Conservation (phyloP, 2,329 filamentous ascomycete species). For the Xylariomycetidae sp. region DNA sequence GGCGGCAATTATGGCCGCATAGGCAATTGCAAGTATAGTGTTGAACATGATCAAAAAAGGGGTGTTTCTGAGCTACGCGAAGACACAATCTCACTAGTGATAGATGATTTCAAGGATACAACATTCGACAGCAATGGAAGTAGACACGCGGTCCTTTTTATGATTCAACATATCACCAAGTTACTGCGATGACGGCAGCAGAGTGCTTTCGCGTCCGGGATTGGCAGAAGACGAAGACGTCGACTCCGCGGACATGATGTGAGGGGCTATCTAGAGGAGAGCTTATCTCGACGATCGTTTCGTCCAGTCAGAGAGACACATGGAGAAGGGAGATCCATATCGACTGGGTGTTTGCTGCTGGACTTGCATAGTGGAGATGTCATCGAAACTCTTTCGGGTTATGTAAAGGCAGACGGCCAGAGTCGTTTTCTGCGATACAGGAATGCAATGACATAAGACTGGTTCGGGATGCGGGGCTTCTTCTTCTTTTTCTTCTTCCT, state of each 20-base stretch:
- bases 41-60: conserved; percentile 15
- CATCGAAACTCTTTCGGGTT: conserved; percentile 17
- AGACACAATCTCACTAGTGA: not conserved
- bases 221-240: conserved; percentile 11
- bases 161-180: too few species aligned
- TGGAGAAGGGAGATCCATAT: conserved; percentile 12
- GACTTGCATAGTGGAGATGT: conserved; percentile 21
- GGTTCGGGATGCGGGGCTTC: conserved; percentile 17
- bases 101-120: not conserved
- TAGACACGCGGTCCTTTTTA: conserved; percentile 5
- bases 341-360: conserved; percentile 14
- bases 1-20: conserved; percentile 49
- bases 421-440: conserved; percentile 11
- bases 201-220: too few species aligned
- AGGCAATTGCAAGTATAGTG: conserved; percentile 31
- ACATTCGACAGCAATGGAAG: conserved; percentile 1
- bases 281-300: conserved; percentile 13
- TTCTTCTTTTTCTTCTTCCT: too few species aligned
- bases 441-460: conserved; percentile 17
- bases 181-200: too few species aligned
- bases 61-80: not conserved
- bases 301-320: conserved; percentile 17
- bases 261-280: conserved; percentile 2
- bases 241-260: conserved; percentile 12
- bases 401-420: conserved; percentile 16